Evolutionary conservation across 345 rosid genomes (phyloP).

Genomic region (Eucalyptus tenuipes): DNA sequence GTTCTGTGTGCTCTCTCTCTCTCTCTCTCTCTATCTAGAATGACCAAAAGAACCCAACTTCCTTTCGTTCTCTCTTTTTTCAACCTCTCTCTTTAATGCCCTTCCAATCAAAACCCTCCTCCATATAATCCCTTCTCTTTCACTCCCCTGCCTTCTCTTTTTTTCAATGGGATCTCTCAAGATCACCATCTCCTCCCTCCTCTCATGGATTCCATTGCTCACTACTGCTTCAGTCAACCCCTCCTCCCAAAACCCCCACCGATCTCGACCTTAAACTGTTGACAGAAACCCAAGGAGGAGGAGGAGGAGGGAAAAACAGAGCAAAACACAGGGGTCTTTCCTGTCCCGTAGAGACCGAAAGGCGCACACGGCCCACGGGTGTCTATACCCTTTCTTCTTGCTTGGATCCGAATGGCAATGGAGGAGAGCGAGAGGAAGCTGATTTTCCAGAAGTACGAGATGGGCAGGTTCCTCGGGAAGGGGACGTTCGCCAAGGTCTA

Average conservation of each 20-base stretch:
- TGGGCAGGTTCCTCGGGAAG: constrained; percentile 58
- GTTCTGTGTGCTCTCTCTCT: neutral
- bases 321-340: neutral
- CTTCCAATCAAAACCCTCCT: neutral
- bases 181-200: constrained; percentile 13
- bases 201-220: constrained; percentile 27
- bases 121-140: neutral
- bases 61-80: neutral
- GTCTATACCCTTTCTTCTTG: neutral
- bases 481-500: constrained; percentile 85
- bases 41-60: neutral
- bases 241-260: neutral
- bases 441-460: constrained; percentile 51
- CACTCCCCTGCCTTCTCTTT: neutral
- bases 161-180: constrained; percentile 14
- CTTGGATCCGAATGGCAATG: neutral
- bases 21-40: neutral
- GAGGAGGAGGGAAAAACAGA: neutral
- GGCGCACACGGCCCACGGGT: neutral
- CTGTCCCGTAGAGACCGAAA: neutral
- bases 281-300: neutral
- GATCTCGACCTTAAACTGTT: neutral
- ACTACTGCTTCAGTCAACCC: neutral
- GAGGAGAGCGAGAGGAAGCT: constrained; percentile 7
- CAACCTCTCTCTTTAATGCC: neutral